Conservation (phyloP, 148 eudicot species). For the Rheum nobile region DNA sequence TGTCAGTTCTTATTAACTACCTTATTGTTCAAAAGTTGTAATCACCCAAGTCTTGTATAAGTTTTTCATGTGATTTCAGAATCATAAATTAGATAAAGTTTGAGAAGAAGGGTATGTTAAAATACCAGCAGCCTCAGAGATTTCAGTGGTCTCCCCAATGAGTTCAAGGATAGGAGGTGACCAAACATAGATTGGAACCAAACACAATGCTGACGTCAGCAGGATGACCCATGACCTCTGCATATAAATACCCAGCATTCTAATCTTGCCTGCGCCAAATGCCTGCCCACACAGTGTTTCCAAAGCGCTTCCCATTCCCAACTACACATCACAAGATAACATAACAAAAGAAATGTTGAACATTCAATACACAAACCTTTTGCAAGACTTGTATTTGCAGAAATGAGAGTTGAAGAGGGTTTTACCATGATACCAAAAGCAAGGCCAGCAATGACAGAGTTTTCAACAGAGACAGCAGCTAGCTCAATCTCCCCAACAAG, state of each 20-base stretch:
- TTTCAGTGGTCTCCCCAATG: conserved; percentile 43
- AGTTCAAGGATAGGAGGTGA: conserved; percentile 46
- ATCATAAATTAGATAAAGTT: too few species aligned
- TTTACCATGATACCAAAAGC: conserved; percentile 51
- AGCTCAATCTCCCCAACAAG: conserved; percentile 39
- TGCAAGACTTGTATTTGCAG: too few species aligned
- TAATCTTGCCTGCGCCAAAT: conserved; percentile 53
- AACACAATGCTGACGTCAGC: conserved; percentile 25
- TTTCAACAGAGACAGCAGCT: conserved; percentile 49
- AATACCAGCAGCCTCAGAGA: conserved; percentile 55
- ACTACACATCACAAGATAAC: conserved; percentile 19
- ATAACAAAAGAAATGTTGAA: too few species aligned
- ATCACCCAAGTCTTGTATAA: too few species aligned
- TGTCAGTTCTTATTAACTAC: too few species aligned
- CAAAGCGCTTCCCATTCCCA: conserved; percentile 81
- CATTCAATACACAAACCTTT: too few species aligned
- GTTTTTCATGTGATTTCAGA: too few species aligned
- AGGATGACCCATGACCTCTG: conserved; percentile 77
- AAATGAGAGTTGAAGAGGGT: neutral
- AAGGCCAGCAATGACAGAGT: conserved; percentile 50
- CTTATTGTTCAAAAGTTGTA: too few species aligned
- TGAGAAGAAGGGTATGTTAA: neutral
- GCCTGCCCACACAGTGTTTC: conserved; percentile 90
- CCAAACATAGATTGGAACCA: conserved; percentile 50
- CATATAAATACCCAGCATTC: conserved; percentile 70